Evolutionary conservation across 73 alveolate species (phyloP).

Genomic region (Tetrahymena malaccensis): DNA sequence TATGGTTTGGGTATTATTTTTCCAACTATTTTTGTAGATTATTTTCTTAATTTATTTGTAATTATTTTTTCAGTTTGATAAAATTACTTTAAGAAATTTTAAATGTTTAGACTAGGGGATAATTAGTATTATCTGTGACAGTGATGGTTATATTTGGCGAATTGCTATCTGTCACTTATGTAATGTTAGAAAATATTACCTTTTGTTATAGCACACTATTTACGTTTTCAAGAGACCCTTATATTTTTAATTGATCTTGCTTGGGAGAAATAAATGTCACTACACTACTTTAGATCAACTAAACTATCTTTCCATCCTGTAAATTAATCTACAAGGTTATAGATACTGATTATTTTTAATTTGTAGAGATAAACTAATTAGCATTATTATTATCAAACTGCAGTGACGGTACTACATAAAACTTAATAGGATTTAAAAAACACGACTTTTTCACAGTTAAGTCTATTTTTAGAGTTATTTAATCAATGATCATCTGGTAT

Average conservation of each 20-base stretch:
- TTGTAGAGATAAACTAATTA: background rate
- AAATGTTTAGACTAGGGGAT: background rate
- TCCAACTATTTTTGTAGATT: background rate
- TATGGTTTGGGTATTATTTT: background rate
- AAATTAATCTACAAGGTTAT: background rate
- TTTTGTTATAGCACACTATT: background rate
- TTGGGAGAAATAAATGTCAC: background rate
- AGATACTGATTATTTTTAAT: background rate
- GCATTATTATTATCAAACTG: background rate
- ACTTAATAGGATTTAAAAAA: background rate
- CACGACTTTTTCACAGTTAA: background rate
- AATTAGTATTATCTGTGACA: background rate
- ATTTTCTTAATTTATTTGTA: background rate
- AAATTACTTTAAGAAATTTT: background rate
- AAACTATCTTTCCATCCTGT: background rate
- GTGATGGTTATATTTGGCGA: background rate
- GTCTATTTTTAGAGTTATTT: background rate
- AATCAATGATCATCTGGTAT: background rate
- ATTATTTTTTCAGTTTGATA: background rate
- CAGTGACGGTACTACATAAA: background rate
- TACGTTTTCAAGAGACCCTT: background rate
- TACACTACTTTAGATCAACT: background rate
- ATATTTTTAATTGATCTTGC: background rate
- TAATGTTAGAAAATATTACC: background rate
- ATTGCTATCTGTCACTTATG: background rate